Evolutionary conservation across 2,329 filamentous ascomycete genomes (phyloP).

Genomic region (Anthostomella pinea): DNA sequence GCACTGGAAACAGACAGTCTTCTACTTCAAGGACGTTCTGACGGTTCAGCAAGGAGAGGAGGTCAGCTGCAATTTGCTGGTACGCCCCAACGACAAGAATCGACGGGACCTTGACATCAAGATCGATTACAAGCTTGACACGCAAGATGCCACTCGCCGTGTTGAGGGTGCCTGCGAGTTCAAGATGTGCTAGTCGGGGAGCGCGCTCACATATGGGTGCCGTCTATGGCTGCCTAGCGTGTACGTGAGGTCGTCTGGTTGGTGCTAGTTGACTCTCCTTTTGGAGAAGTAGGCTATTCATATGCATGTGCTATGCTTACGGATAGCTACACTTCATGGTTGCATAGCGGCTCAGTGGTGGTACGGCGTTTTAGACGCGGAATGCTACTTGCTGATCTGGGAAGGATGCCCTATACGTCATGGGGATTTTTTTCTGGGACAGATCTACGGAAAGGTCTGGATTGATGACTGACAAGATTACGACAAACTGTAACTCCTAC

Average conservation of each 20-base stretch:
- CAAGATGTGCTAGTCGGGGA: conserved; percentile 72
- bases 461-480: conserved; percentile 29
- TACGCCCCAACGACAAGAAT: conserved; percentile 92
- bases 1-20: conserved; percentile 99
- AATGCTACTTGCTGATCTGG: not conserved
- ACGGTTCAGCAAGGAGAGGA: conserved; percentile 87
- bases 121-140: conserved; percentile 77
- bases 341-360: conserved; percentile 11
- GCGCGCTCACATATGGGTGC: too few species aligned
- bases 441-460: not conserved
- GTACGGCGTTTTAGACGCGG: conserved; percentile 5
- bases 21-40: conserved; percentile 91
- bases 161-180: conserved; percentile 73
- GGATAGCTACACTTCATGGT: too few species aligned
- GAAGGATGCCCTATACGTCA: too few species aligned
- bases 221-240: too few species aligned
- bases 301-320: too few species aligned
- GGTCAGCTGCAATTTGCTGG: conserved; percentile 69
- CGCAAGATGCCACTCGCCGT: conserved; percentile 67
- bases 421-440: not conserved
- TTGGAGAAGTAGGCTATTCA: too few species aligned
- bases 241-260: too few species aligned
- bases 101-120: conserved; percentile 90
- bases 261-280: too few species aligned
- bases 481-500: conserved; percentile 23